Evolutionary conservation across 129 eudicot genomes (phyloP), one percentile per base, ranked within the genome.

Genomic region (Oenanthe sinensis): DNA sequence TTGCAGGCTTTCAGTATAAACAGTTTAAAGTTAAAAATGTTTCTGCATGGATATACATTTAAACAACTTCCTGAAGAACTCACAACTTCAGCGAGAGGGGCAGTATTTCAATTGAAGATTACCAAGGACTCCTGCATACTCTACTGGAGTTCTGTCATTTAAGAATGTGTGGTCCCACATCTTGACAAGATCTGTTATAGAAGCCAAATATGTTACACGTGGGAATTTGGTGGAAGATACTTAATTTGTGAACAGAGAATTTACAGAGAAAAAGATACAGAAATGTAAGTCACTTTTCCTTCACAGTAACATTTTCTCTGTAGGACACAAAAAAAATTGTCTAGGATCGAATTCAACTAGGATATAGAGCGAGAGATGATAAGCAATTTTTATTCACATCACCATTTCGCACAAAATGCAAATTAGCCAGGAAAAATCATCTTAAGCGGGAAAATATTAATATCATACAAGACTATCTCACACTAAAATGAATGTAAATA

Each of bases 141-240:
- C 85, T 6, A 85, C 75, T 30, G 86, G 81, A 81, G 80, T 79
- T 39, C 83, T 85, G 85, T 86, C 73, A 62, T 81, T 82, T 39
- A 90, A 85, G 81, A 93, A 93, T 8, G 85, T 83, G 33, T 86
- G 88, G 78, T 89, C 82, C 98, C 97, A 93, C 47, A 86, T 81
- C 78, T 79, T 93, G 73, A 20, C 75, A 45, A 93, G 84, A 78
- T 93, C 98, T 93, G 93, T 84, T 78, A 49, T 62, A 77, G 44
- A 81, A 71, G 79, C 42, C 22, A 80, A 77, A 75, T 60, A 17
- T 15, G 40, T 60, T 46, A 36, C 28, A 43, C 58, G 22, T 14
- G 37, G 40, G 0, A 78, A 52, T 60, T 48, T 42, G 47, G 28
- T 39, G 22, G 6, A 49, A 49, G 20, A 14, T 49, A 15, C 20